Percentiles rank a stretch among this genome's conserved stretches.
Evolutionary conservation across 257 asterid species (phyloP).

Genomic region (Linaria vulgaris): DNA sequence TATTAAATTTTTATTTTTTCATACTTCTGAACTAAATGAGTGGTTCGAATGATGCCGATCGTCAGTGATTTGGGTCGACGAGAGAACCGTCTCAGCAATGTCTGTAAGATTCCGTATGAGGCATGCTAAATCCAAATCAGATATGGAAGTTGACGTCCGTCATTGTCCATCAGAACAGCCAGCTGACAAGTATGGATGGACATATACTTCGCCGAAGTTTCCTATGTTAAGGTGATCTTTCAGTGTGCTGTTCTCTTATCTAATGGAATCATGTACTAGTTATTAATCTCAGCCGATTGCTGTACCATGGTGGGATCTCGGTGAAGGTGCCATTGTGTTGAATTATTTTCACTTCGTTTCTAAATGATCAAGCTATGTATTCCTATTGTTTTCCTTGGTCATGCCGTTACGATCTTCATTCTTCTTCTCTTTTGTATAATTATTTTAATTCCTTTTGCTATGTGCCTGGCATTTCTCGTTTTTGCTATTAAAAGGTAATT

Average conservation of each 20-base stretch:
- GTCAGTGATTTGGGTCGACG: slow-evolving; percentile 46
- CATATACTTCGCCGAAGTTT: slow-evolving; percentile 42
- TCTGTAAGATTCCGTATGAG: slow-evolving; percentile 59
- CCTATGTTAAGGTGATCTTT: slow-evolving; percentile 41
- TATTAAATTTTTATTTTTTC: not conserved
- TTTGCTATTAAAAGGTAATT: no score
- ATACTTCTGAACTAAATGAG: not conserved
- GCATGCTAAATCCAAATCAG: slow-evolving; percentile 34
- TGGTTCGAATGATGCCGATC: no score
- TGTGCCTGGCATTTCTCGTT: no score
- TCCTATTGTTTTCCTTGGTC: no score
- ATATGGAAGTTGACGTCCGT: slow-evolving; percentile 24
- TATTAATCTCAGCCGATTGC: no score
- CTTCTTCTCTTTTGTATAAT: no score
- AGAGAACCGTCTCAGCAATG: slow-evolving; percentile 52
- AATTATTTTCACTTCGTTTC: no score
- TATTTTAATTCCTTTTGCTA: no score
- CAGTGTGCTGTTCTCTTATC: not conserved
- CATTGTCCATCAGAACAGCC: slow-evolving; percentile 20
- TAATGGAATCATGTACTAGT: not conserved
- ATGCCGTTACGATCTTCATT: no score
- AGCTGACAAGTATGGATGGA: slow-evolving; percentile 50
- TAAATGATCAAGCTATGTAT: no score
- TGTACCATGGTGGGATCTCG: no score
- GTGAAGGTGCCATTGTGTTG: no score